Percentiles rank a stretch among this genome's conserved stretches.
Conservation (phyloP, 106 monocot genomes). For the Gastrodia elata region DNA sequence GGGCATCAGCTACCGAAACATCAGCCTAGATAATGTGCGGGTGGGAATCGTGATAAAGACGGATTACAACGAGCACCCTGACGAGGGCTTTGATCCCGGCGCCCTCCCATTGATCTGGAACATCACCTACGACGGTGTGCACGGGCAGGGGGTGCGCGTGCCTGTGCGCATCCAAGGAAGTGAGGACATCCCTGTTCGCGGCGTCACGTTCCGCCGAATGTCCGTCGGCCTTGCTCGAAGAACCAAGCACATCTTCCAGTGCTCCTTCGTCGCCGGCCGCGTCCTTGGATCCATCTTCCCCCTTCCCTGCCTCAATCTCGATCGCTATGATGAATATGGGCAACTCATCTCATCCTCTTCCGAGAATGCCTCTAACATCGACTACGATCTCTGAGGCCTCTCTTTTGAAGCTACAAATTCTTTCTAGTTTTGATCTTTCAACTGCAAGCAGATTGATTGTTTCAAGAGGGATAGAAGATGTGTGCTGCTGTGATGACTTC, state of each 20-base stretch:
- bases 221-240: conserved; percentile 23
- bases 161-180: conserved; percentile 54
- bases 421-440: too few relatives aligned
- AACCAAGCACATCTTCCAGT: conserved; percentile 44
- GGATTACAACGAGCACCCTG: conserved; percentile 58
- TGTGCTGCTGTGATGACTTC: too few relatives aligned
- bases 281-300: conserved; percentile 34
- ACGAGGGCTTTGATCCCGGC: conserved; percentile 26
- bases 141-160: conserved; percentile 32
- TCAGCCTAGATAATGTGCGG: conserved; percentile 29
- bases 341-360: conserved; percentile 18
- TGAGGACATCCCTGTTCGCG: conserved; percentile 38
- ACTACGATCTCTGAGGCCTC: conserved; percentile 15
- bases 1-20: conserved; percentile 40
- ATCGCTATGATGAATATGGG: conserved; percentile 41
- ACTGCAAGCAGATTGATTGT: too few relatives aligned
- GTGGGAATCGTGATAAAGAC: conserved; percentile 52
- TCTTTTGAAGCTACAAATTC: not conserved
- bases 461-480: too few relatives aligned
- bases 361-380: conserved; percentile 28
- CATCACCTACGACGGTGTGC: conserved; percentile 28
- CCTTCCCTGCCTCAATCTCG: conserved; percentile 50
- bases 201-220: conserved; percentile 33
- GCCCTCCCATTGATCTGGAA: conserved; percentile 34
- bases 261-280: conserved; percentile 44